phyloP scores from a whole-genome alignment of 2,329 filamentous ascomycete genomes.

The Sarocladium kiliense region DNA sequence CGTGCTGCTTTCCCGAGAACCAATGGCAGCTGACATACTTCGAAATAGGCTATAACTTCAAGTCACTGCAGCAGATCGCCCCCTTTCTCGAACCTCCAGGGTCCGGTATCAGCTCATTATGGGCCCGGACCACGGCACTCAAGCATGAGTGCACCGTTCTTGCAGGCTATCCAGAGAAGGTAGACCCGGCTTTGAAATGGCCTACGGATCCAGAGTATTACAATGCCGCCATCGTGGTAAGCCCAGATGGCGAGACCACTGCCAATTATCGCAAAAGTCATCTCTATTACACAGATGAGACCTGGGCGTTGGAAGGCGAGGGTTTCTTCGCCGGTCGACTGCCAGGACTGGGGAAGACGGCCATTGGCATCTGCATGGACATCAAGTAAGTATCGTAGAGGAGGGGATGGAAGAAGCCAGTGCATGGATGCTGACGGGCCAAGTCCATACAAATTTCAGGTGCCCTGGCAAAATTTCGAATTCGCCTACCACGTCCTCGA shows the following conservation, averaged over 20 bases:
- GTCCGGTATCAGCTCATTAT: conserved; percentile 62
- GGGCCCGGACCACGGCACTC: conserved; percentile 63
- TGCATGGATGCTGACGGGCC: not conserved
- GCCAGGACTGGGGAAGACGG: conserved; percentile 42
- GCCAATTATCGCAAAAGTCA: conserved; percentile 58
- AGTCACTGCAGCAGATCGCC: conserved; percentile 59
- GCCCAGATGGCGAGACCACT: conserved; percentile 52
- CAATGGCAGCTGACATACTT: not conserved
- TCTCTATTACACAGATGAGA: conserved; percentile 56
- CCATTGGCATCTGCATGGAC: conserved; percentile 56
- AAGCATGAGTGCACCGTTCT: conserved; percentile 64
- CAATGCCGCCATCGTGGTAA: conserved; percentile 50
- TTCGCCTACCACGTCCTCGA: conserved; percentile 53
- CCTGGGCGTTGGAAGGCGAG: conserved; percentile 53
- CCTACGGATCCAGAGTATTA: conserved; percentile 49
- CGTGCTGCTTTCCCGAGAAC: not conserved
- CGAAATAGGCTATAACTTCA: conserved; percentile 70
- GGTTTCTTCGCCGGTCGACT: conserved; percentile 46
- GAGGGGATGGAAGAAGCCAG: not conserved
- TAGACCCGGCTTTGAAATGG: conserved; percentile 45
- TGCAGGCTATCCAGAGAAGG: conserved; percentile 70
- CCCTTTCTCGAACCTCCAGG: conserved; percentile 64
- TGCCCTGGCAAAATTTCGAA: conserved; percentile 34
- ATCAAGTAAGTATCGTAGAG: conserved; percentile 43
- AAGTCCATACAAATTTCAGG: conserved; percentile 32